Evolutionary conservation across 2,329 filamentous ascomycete species (phyloP).

Genomic region (Colletotrichum falcatum): DNA sequence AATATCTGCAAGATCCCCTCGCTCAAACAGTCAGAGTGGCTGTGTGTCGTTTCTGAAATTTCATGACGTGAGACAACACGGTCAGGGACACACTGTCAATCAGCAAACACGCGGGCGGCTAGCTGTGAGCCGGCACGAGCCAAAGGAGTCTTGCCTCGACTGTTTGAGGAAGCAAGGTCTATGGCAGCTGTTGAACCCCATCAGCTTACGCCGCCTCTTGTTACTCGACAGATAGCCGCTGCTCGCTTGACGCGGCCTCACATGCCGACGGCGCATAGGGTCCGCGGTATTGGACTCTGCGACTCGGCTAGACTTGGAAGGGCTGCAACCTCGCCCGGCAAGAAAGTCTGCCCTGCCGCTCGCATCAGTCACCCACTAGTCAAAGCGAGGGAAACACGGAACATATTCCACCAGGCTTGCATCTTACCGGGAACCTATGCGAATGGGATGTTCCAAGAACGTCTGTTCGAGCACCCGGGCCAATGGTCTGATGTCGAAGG

Average conservation of each 20-base stretch:
- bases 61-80: conserved; percentile 26
- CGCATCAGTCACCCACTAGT: neutral
- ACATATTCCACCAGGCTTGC: conserved; percentile 19
- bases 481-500: conserved; percentile 33
- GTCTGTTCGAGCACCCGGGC: conserved; percentile 36
- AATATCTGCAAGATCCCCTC: conserved; percentile 21
- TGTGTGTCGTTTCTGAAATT: conserved; percentile 33
- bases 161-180: neutral
- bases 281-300: neutral
- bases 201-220: neutral
- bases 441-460: conserved; percentile 26
- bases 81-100: conserved; percentile 16
- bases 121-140: neutral
- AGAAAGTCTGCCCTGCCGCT: neutral
- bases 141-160: neutral
- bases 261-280: neutral
- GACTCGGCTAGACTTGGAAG: neutral
- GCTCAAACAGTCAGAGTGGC: conserved; percentile 34
- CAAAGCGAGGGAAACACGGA: neutral
- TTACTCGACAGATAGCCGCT: neutral
- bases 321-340: neutral
- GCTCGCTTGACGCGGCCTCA: neutral
- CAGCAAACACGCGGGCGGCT: conserved; percentile 8
- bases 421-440: neutral
- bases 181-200: neutral